phyloP scores from a whole-genome alignment of 2,329 filamentous ascomycete genomes.

The Fusarium torreyae region DNA sequence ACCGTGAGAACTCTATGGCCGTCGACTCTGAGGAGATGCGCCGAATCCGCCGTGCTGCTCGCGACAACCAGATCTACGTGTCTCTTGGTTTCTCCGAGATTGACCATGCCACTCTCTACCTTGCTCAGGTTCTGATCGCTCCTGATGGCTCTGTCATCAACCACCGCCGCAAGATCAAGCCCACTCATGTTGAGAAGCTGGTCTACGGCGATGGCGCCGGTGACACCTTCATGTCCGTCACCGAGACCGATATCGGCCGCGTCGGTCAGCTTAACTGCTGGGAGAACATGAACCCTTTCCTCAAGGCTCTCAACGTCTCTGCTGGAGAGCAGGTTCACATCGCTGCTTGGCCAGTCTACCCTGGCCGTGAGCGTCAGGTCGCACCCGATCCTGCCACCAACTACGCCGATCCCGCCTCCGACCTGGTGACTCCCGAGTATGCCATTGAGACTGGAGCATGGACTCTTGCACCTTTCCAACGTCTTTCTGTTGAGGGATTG shows the following conservation, averaged over 20 bases:
- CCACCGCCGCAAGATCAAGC: slow-evolving; percentile 67
- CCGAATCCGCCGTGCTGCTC: slow-evolving; percentile 58
- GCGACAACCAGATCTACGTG: slow-evolving; percentile 61
- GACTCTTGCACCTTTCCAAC: slow-evolving; percentile 48
- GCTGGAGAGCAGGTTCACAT: slow-evolving; percentile 51
- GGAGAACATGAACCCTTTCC: slow-evolving; percentile 62
- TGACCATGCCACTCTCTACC: slow-evolving; percentile 62
- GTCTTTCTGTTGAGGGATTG: slow-evolving; percentile 44
- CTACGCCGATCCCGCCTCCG: slow-evolving; percentile 46
- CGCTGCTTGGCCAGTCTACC: slow-evolving; percentile 51
- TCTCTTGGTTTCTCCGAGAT: slow-evolving; percentile 67
- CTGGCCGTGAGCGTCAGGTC: slow-evolving; percentile 41
- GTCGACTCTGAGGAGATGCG: slow-evolving; percentile 61
- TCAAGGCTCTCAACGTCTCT: slow-evolving; percentile 49
- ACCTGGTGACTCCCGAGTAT: slow-evolving; percentile 48
- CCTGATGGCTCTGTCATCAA: slow-evolving; percentile 62
- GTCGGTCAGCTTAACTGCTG: slow-evolving; percentile 70
- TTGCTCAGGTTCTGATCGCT: slow-evolving; percentile 67
- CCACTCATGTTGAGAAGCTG: slow-evolving; percentile 63
- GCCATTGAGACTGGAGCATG: slow-evolving; percentile 49
- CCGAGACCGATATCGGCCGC: slow-evolving; percentile 64
- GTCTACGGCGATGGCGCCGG: slow-evolving; percentile 70
- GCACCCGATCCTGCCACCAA: slow-evolving; percentile 48
- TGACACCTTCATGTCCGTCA: slow-evolving; percentile 65
- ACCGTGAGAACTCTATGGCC: slow-evolving; percentile 57